Evolutionary conservation across 1,284 basidiomycete genomes (phyloP).

Genomic region (Trichosporon faecale): DNA sequence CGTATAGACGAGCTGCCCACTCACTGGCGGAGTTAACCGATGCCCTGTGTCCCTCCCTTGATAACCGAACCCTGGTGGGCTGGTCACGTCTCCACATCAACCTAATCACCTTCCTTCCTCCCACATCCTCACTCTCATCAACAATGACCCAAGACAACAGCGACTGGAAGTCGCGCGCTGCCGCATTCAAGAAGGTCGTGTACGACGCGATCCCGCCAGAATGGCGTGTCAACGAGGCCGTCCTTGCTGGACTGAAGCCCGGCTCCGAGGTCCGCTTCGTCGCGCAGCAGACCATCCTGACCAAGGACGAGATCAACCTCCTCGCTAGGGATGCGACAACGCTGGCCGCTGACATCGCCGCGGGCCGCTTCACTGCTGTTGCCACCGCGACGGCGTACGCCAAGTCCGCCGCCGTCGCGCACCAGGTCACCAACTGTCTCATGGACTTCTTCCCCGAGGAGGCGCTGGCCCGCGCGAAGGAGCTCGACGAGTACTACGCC

Average conservation of each 20-base stretch:
- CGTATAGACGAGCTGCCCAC: not conserved
- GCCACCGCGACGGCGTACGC: conserved; percentile 36
- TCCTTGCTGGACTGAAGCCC: not conserved
- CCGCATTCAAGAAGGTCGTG: conserved; percentile 17
- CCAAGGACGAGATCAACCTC: conserved; percentile 32
- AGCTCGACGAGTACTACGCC: conserved; percentile 60
- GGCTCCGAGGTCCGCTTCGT: conserved; percentile 19
- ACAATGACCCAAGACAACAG: not conserved
- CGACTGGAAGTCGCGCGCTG: conserved; percentile 20
- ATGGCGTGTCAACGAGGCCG: conserved; percentile 16
- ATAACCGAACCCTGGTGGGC: not conserved
- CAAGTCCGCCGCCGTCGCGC: conserved; percentile 33
- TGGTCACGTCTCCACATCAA: not conserved
- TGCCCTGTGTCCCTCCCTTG: not conserved
- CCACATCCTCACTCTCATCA: not conserved
- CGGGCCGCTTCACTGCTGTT: conserved; percentile 28
- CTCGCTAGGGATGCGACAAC: conserved; percentile 41
- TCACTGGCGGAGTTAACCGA: not conserved
- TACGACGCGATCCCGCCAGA: conserved; percentile 18
- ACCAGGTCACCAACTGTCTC: conserved; percentile 60
- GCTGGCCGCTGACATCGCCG: conserved; percentile 41
- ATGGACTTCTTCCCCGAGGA: conserved; percentile 67
- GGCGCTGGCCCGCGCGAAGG: conserved; percentile 59
- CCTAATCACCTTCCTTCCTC: not conserved
- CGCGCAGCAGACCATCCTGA: conserved; percentile 25